Evolutionary conservation across 805 yeast genomes (phyloP), one percentile per base, ranked within the genome.

Genomic region (Yarrowia porcina): DNA sequence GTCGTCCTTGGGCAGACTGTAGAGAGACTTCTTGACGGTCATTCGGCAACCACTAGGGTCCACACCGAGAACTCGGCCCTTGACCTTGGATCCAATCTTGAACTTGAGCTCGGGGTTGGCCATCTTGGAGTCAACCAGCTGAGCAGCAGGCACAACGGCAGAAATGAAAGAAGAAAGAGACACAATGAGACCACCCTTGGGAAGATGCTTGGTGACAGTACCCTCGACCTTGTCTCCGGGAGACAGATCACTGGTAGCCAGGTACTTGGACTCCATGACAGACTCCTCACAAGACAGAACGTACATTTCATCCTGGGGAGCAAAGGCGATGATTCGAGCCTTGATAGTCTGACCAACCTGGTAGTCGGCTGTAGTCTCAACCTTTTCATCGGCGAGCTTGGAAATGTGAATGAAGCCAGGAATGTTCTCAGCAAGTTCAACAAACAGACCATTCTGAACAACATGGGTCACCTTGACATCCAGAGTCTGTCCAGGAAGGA

Each of bases 21-120:
- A 91, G 42, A 94, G 76, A 1, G 97, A 84, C 75, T 92, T 96
- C 74, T 91, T 91, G 69, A 92, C 74, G 1, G 98, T 89, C 21
- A 90, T 77, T 38, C 77, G 74, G 45, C 91, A 76, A 52, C 80
- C 82, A 32, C 82, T 80, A 1, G 50, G 33, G 42, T 72, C 73
- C 5, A 70, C 70, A 23, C 66, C 50, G 7, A 74, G 65, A 9
- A 73, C 71, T 10, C 75, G 83, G 66, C 87, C 94, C 69, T 82
- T 88, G 30, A 90, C 89, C 67, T 86, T 88, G 44, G 87, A 78
- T 11, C 97, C 98, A 45, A 86, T 84, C 74, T 89, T 89, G 80
- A 87, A 93, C 70, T 90, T 90, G 78, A 94, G 83, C 75, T 94
- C 98, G 6, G 99, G 99, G 71, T 93, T 87, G 2, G 84, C 83